These are phyloP conservation scores for Solanum sitiens DNA, from an alignment of 257 asterid genomes.

Conservation along the genomic window DNA sequence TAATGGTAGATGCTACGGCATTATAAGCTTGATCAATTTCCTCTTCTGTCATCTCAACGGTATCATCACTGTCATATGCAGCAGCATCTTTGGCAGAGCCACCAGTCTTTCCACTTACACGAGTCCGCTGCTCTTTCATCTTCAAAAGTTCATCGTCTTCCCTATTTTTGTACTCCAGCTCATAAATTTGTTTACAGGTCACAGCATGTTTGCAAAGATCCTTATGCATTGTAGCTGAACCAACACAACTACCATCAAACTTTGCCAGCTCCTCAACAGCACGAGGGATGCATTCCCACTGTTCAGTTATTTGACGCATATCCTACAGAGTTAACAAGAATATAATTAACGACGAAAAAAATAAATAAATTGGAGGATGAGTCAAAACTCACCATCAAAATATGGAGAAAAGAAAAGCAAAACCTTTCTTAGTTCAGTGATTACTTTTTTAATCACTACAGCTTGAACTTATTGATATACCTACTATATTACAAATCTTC, in stretches of 20 bases:
- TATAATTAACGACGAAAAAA: background rate
- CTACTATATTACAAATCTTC: background rate
- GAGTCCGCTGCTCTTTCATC: constrained; percentile 15
- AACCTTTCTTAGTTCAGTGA: background rate
- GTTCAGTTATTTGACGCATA: constrained; percentile 40
- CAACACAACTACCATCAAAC: constrained; percentile 10
- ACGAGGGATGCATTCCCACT: constrained; percentile 81
- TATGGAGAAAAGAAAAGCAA: background rate
- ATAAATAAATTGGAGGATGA: background rate
- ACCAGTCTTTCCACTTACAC: constrained; percentile 10
- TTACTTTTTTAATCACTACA: background rate
- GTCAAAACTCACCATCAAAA: background rate
- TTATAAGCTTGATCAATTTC: constrained; percentile 69
- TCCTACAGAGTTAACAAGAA: constrained; percentile 22
- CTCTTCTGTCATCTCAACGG: constrained; percentile 94
- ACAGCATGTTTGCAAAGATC: constrained; percentile 55
- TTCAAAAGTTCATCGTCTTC: constrained; percentile 16
- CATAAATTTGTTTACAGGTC: constrained; percentile 60
- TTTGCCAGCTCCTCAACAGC: constrained; percentile 69
- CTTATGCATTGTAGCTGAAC: constrained; percentile 18
- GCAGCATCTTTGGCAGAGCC: constrained; percentile 7
- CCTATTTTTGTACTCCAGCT: constrained; percentile 47
- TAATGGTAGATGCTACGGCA: constrained; percentile 18
- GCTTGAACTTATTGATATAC: background rate
- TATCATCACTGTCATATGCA: constrained; percentile 64